A percentile compares a stretch with the other conserved stretches of the same genome.
Conservation (phyloP, 208 protist species). For the Leishmania tarentolae region DNA sequence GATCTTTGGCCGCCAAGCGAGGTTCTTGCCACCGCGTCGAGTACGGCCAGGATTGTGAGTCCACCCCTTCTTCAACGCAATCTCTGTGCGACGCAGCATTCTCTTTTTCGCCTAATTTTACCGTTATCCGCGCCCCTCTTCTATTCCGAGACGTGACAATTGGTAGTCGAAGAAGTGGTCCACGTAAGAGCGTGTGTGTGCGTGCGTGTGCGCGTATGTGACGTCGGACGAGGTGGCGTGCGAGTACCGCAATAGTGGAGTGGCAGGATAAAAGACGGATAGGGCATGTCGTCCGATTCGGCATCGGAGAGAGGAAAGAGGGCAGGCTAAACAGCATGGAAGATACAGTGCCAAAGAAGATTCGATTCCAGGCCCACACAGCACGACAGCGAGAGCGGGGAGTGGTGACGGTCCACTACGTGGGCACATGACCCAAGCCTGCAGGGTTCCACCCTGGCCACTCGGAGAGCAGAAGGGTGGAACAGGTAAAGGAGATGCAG, state of each 20-base stretch:
- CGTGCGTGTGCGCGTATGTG: neutral
- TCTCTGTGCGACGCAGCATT: slow-evolving; percentile 70
- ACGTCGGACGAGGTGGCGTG: neutral
- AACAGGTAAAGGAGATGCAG: neutral
- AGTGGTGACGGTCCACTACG: neutral
- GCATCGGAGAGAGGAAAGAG: neutral
- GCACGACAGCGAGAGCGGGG: neutral
- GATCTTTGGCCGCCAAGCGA: slow-evolving; percentile 89
- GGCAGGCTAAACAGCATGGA: neutral
- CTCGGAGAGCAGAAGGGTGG: neutral
- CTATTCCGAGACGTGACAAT: too few relatives aligned
- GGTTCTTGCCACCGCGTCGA: slow-evolving; percentile 86
- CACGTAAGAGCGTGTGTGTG: neutral
- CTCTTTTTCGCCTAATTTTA: neutral
- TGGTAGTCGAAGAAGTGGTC: neutral
- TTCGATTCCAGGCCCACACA: neutral
- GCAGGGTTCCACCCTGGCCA: neutral
- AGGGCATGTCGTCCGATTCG: neutral
- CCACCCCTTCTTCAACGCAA: slow-evolving; percentile 88
- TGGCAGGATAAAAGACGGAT: neutral
- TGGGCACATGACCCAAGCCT: neutral
- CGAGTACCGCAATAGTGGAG: neutral
- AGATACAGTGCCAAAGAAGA: neutral
- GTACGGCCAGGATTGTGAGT: slow-evolving; percentile 84
- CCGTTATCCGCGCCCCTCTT: neutral